Conservation (phyloP, 768 basidiomycete genomes). For the Chalciporus chontae region DNA sequence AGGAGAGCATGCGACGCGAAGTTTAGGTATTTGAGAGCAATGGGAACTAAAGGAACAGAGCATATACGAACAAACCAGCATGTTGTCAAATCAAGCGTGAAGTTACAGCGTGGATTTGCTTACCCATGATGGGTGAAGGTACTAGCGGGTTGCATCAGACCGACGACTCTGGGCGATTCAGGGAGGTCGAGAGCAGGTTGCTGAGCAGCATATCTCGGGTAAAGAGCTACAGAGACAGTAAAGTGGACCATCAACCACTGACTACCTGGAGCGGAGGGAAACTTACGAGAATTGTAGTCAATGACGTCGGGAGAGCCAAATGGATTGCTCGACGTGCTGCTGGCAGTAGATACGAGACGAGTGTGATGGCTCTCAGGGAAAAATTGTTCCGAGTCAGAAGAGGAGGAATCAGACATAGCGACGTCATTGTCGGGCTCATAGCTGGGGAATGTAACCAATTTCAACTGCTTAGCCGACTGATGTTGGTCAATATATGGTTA, state of each 20-base stretch:
- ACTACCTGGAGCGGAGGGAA: not conserved
- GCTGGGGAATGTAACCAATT: slow-evolving; percentile 73
- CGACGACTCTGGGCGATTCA: slow-evolving; percentile 47
- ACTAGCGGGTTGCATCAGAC: slow-evolving; percentile 65
- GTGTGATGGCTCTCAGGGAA: slow-evolving; percentile 51
- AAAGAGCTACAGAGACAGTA: slow-evolving; percentile 30
- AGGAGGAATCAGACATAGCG: slow-evolving; percentile 58
- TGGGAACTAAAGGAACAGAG: slow-evolving; percentile 41
- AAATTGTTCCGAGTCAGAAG: slow-evolving; percentile 57
- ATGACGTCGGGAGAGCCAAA: slow-evolving; percentile 49
- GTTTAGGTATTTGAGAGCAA: slow-evolving; percentile 80
- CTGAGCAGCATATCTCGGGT: slow-evolving; percentile 63
- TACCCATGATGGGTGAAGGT: slow-evolving; percentile 72
- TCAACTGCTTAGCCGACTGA: slow-evolving; percentile 65
- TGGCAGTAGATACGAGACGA: slow-evolving; percentile 63
- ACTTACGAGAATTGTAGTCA: slow-evolving; percentile 47
- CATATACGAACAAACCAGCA: slow-evolving; percentile 8
- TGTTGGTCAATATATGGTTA: slow-evolving; percentile 15
- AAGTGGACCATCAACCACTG: slow-evolving; percentile 1
- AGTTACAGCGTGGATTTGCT: slow-evolving; percentile 21
- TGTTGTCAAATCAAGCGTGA: slow-evolving; percentile 11
- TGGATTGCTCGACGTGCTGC: slow-evolving; percentile 51
- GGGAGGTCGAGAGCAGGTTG: slow-evolving; percentile 53
- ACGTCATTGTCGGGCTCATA: slow-evolving; percentile 60
- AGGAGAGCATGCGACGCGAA: slow-evolving; percentile 73